These are phyloP conservation scores for Combretum micranthum DNA, from an alignment of 345 rosid species.

Conservation along the genomic window DNA sequence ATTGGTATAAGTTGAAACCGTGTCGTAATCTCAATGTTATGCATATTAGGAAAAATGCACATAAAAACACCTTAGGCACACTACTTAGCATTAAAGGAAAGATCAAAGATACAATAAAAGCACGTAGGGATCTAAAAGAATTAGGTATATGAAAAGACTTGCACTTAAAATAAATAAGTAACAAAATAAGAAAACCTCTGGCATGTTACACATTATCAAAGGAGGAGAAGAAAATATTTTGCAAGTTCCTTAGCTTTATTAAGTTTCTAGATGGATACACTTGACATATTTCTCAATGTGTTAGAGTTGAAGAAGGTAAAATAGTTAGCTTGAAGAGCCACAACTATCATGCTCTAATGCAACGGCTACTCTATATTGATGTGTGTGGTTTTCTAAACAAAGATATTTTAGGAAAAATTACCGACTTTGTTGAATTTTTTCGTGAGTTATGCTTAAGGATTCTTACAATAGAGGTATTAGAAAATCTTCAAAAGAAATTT, in stretches of 20 bases:
- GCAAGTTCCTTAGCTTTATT: not conserved
- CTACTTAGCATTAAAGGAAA: not conserved
- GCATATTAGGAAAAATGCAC: too few relatives aligned
- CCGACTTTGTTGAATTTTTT: constrained; percentile 1
- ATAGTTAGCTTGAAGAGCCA: constrained; percentile 4
- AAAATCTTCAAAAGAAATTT: not conserved
- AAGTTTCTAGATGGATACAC: constrained; percentile 8
- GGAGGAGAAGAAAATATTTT: too few relatives aligned
- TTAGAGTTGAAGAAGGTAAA: constrained; percentile 1
- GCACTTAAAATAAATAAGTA: not conserved
- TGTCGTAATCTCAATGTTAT: too few relatives aligned
- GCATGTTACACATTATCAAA: constrained; percentile 3
- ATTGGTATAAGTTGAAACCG: too few relatives aligned
- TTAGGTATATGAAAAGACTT: not conserved
- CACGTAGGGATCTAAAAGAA: not conserved
- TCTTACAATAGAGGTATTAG: not conserved
- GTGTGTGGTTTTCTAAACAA: constrained; percentile 2
- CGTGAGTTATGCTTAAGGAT: not conserved
- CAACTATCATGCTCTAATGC: constrained; percentile 8
- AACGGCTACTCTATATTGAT: constrained; percentile 2
- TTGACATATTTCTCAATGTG: constrained; percentile 1
- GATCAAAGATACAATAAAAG: constrained; percentile 2
- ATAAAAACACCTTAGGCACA: too few relatives aligned
- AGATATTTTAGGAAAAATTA: not conserved
- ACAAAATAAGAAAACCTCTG: not conserved